Base-by-base conservation (phyloP, 352 stramenopile species). In the Pythium biforme region DNA sequence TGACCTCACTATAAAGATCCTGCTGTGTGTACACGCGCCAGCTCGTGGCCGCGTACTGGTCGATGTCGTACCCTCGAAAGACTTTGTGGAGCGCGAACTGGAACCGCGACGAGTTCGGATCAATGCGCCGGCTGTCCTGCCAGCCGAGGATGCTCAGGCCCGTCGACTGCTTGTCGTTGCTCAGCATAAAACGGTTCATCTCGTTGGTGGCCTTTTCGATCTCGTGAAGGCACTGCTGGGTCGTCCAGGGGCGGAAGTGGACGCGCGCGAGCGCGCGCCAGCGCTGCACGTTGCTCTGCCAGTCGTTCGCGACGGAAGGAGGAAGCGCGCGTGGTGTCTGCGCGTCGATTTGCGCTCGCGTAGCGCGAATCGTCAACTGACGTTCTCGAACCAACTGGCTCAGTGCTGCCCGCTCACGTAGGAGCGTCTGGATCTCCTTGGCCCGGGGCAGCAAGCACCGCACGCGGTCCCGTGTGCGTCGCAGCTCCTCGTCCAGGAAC, bases 81-180 rank as follows among this genome's bases (percentile, higher is more conserved):
- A 41, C 25, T 37, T 68, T 68, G 46, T 41, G 20, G 14, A 68
- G 52, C 12, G 25, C 37, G 29, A 68, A 68, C 23, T 68, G 43
- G 19, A 68, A n/a, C 17, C 19, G 40, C 15, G 43, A 55, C 9
- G 54, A 23, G 0, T 33, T 19, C 7, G 20, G 26, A 14, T 68
- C 54, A 9, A 59, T 31, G 8, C 54, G 53, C 1, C 54, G 53
- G 1, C 54, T 50, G 17, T 62, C 53, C 3, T 31, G 22, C 62
- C 62, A 68, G 34, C 62, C 62, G 7, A 63, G 17, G 19, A 68
- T 63, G 25, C 10, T 39, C 22, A 58, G 17, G 5, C 62, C 54
- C n/a, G 50, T 63, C 3, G 34, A 47, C 22, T 43, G 8, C 34
- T 48, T 58, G 33, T 47, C 51, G 15, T 58, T 47, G 37, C 51